phyloP scores from a whole-genome alignment of 192 early-diverging fungal species.

The Nowakowskiella sp. region DNA sequence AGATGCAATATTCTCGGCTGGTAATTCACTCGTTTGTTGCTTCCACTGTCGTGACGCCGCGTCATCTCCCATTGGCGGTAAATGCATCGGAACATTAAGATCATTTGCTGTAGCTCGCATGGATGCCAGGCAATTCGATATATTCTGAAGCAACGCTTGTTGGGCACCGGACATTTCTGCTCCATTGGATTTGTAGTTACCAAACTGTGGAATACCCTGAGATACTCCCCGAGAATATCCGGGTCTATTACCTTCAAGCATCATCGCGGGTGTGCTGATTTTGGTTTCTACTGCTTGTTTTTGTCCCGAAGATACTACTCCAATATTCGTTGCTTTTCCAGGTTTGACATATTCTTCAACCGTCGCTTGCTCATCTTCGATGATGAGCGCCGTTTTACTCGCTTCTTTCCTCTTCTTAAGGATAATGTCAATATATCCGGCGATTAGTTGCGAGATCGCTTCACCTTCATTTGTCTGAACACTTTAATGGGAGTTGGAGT shows the following conservation, averaged over 20 bases:
- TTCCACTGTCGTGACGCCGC: constrained; percentile 39
- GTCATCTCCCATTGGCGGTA: constrained; percentile 45
- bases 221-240: not conserved
- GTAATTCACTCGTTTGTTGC: constrained; percentile 48
- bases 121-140: constrained; percentile 37
- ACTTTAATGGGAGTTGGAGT: constrained; percentile 44
- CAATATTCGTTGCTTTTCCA: constrained; percentile 30
- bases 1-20: constrained; percentile 36
- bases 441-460: constrained; percentile 49
- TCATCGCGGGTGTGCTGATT: constrained; percentile 9
- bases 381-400: constrained; percentile 33
- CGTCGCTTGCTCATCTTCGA: constrained; percentile 40
- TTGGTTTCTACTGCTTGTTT: constrained; percentile 29
- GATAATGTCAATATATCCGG: constrained; percentile 59
- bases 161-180: constrained; percentile 36
- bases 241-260: constrained; percentile 23
- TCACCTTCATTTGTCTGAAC: constrained; percentile 53
- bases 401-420: constrained; percentile 50
- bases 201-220: constrained; percentile 15
- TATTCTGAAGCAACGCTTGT: constrained; percentile 35
- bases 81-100: constrained; percentile 28
- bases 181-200: constrained; percentile 12
- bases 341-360: constrained; percentile 50
- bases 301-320: constrained; percentile 17
- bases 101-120: constrained; percentile 30